Conservation (phyloP, 352 stramenopile genomes). For the Pythium rhizo-oryzae region DNA sequence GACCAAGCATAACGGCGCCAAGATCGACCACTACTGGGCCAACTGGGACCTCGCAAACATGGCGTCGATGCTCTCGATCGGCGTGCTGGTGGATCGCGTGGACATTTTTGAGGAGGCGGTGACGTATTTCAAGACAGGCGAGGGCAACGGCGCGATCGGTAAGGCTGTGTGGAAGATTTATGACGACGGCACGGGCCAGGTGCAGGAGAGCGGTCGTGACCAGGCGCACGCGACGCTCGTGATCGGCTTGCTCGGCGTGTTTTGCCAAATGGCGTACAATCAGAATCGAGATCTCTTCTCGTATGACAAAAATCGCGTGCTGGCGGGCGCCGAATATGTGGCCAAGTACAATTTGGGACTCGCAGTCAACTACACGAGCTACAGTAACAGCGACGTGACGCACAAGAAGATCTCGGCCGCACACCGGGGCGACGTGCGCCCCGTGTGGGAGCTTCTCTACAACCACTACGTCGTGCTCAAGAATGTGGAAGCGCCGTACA, state of each 20-base stretch:
- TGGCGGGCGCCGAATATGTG: background rate
- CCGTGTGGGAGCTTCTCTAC: no score
- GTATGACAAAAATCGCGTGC: background rate
- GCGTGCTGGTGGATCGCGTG: background rate
- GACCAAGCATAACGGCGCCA: background rate
- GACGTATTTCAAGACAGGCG: background rate
- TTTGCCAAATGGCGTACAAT: background rate
- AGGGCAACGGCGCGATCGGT: background rate
- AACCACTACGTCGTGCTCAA: no score
- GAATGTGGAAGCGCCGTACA: no score
- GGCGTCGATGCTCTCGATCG: background rate
- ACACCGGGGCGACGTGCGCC: no score
- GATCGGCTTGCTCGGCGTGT: background rate
- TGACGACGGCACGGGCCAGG: background rate
- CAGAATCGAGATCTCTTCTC: no score
- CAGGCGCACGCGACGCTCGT: background rate
- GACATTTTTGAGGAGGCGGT: background rate
- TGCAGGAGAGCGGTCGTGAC: background rate
- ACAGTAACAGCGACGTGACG: background rate
- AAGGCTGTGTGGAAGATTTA: background rate
- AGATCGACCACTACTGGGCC: constrained; percentile 2
- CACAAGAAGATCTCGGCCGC: no score
- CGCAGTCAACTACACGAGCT: background rate
- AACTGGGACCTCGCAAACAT: background rate
- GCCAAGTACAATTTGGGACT: background rate